A percentile compares a stretch with the other conserved stretches of the same genome.
Evolutionary conservation across 805 yeast genomes (phyloP).

Genomic region (Hyphopichia homilentoma): DNA sequence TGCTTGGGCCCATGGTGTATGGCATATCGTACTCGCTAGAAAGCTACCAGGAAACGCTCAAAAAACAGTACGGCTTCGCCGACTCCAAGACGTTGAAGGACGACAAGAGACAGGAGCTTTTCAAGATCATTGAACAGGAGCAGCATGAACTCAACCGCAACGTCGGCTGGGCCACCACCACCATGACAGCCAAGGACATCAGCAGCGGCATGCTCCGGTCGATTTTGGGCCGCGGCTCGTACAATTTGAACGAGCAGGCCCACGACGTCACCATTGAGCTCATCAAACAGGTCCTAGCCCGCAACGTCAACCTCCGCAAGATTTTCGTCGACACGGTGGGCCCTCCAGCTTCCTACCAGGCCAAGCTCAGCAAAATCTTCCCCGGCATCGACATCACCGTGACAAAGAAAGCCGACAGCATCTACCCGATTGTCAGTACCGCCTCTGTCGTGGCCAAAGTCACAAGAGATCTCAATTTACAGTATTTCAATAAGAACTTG

Average conservation of each 20-base stretch:
- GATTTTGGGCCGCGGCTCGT: slow-evolving; percentile 44
- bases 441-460: slow-evolving; percentile 97
- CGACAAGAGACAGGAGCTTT: slow-evolving; percentile 57
- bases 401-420: slow-evolving; percentile 90
- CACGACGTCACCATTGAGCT: slow-evolving; percentile 88
- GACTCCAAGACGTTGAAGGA: slow-evolving; percentile 89
- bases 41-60: slow-evolving; percentile 45
- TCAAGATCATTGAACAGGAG: slow-evolving; percentile 52
- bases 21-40: slow-evolving; percentile 76
- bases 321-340: slow-evolving; percentile 96
- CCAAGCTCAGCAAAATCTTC: slow-evolving; percentile 64
- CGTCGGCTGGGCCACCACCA: slow-evolving; percentile 85
- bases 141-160: slow-evolving; percentile 44
- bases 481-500: slow-evolving; percentile 27
- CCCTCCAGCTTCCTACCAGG: slow-evolving; percentile 82
- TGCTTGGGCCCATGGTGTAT: slow-evolving; percentile 96
- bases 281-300: slow-evolving; percentile 59
- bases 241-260: slow-evolving; percentile 91
- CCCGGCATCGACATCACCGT: slow-evolving; percentile 75
- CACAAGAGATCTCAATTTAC: slow-evolving; percentile 71
- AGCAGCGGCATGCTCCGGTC: slow-evolving; percentile 79
- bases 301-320: slow-evolving; percentile 63
- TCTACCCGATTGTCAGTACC: slow-evolving; percentile 87
- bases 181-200: slow-evolving; percentile 84
- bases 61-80: slow-evolving; percentile 70